These are phyloP conservation scores for Oxyria digyna DNA, from an alignment of 148 eudicot species.

Conservation along the genomic window DNA sequence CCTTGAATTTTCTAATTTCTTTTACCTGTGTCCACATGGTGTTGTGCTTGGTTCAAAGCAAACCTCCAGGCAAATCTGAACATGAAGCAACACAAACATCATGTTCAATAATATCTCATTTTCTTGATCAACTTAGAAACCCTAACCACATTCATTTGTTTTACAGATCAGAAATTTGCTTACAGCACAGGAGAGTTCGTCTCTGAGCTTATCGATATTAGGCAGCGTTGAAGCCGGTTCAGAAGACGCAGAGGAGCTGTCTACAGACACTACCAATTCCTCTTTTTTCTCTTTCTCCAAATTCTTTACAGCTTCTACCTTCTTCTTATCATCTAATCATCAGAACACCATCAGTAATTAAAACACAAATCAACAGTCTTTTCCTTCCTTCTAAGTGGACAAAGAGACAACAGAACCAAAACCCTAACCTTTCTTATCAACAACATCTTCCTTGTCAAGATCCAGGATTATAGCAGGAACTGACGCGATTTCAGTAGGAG, in stretches of 20 bases:
- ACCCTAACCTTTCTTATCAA: slow-evolving; percentile 14
- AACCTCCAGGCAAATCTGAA: slow-evolving; percentile 88
- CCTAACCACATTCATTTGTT: neutral
- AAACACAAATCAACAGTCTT: neutral
- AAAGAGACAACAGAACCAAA: neutral
- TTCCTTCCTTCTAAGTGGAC: neutral
- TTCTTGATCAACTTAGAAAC: neutral
- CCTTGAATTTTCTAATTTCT: neutral
- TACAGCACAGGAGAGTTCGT: slow-evolving; percentile 96
- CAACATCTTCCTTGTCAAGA: slow-evolving; percentile 45
- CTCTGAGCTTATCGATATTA: slow-evolving; percentile 67
- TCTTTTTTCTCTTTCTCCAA: slow-evolving; percentile 24
- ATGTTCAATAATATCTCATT: neutral
- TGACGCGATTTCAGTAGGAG: slow-evolving; percentile 3
- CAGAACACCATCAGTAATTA: neutral
- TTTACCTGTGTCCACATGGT: slow-evolving; percentile 95
- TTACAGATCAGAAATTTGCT: slow-evolving; percentile 9
- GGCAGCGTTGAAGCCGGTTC: slow-evolving; percentile 31
- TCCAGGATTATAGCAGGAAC: slow-evolving; percentile 37
- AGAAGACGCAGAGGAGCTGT: slow-evolving; percentile 16
- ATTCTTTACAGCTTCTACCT: slow-evolving; percentile 14
- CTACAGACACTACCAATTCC: slow-evolving; percentile 12
- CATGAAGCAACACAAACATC: neutral
- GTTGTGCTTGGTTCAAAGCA: slow-evolving; percentile 97
- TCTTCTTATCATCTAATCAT: slow-evolving; percentile 1